Base-by-base conservation (phyloP, 164 flowering plant genomes). In the Vitis cinerea region DNA sequence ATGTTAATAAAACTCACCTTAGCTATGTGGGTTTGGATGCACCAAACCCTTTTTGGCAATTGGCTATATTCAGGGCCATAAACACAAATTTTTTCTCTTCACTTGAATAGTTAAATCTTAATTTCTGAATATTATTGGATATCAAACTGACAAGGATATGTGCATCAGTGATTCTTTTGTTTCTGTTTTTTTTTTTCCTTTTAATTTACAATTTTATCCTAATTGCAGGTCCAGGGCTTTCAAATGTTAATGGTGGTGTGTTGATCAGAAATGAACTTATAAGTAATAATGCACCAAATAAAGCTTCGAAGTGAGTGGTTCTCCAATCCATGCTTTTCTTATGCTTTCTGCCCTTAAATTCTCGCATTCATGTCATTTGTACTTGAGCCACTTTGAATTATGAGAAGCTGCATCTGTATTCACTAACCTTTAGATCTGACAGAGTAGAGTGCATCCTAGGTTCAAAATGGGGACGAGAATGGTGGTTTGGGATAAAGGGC, bases 221-320 rank as follows among this genome's bases (percentile, higher is more conserved):
- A 44, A 44, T 63, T 68, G 70, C 77, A 82, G 86, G 10, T 50
- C 47, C 73, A 50, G 68, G 65, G 64, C 71, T 11, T 64, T 73
- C 81, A 59, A 66, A 63, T 29, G 69, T 61, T 53, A 68, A 78
- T 66, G 80, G 70, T 72, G 59, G 54, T 61, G 31, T 27, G 11
- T 15, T 66, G 17, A 50, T 50, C 10, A 63, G 71, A 66, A 72
- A 61, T 19, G 78, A 72, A 27, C 73, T 58, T 14, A 55, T 61
- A 19, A 72, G 23, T 53, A 66, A 17, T 65, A 64, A 66, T 11
- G 66, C 29, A 69, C 66, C 75, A 10, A 65, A 56, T 66, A 75
- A 71, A 72, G 23, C 56, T 64, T 66, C 75, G 58, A 75, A 70
- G 90, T 85, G 72, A 79, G 89, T 49, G 37, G 15, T 55, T 78